Base-by-base conservation (phyloP, 768 basidiomycete species). In the Tylopilus intermedius region DNA sequence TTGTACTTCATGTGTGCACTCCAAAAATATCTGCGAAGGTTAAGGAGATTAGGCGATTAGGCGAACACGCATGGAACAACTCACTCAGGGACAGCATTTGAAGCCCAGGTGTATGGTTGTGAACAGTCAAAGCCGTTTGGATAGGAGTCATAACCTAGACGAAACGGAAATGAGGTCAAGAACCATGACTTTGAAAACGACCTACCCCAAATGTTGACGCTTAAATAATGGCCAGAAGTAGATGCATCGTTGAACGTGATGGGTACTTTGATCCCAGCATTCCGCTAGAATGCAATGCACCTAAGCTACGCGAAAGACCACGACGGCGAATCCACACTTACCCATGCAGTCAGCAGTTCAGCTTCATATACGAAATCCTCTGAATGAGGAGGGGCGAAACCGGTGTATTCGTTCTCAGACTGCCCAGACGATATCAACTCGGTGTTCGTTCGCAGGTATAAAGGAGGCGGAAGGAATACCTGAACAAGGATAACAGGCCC, bases 101-200 rank as follows among this genome's bases (percentile, higher is more conserved):
- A 46, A 14, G 67, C 54, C 81, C 81, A 81, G 8, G 56, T 64
- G 39, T 74, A 56, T 1, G 80, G 78, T 50, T 75, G 53, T 1
- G 74, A 71, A 58, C 81, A 82, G 59, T 82, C 78, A 56, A 82
- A 82, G 1, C 77, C 76, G 50, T 79, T 76, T 2, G 78, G 77
- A 54, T 80, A 80, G 26, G 48, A 56, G 8, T 65, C 63, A 15
- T 61, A 60, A 21, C 59, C 60, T 66, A 45, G 30, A 45, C 10
- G 33, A 38, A 37, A 11, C 30, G 8, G 27, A 30, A 37, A 29
- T 51, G 32, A 55, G 52, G 27, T 46, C 26, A 24, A 21, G 11
- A 41, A 43, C 26, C 4, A 32, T 15, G 18, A 33, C 27, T n/a
- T 47, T 29, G 37, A 45, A 27, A 2, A 29, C n/a, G 37, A 59